Base-by-base conservation (phyloP, 768 basidiomycete species). In the Hypholoma sublateritium region DNA sequence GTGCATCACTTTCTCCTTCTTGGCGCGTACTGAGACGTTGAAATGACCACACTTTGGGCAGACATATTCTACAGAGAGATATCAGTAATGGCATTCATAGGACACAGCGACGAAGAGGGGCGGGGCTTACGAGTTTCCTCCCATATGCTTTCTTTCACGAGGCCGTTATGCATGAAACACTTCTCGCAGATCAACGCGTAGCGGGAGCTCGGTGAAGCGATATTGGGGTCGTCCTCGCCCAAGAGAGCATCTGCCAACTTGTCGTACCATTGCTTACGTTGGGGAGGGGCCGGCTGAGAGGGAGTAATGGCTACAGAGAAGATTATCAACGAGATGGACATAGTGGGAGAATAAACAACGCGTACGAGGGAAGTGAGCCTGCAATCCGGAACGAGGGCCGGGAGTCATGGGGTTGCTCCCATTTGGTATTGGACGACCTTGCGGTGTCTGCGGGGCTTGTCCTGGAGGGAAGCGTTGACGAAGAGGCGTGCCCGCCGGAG, bases 181-280 rank as follows among this genome's bases (percentile, higher is more conserved):
- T 84, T 86, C 62, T 87, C 85, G 71, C 94, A 96, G 46, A 96
- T 95, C 48, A 95, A 80, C 2, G 94, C 94, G 63, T 92, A 96
- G 55, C 81, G 80, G 34, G 66, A 83, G 68, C 69, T 77, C 64
- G 65, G 81, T 59, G 81, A 74, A 25, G 72, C 74, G 21, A 70
- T 60, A 4, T 59, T 59, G 32, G 69, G 65, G 54, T 89, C 88
- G 47, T 90, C 89, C 50, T 92, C 91, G 16, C 93, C 93, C 2
- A 95, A 78, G 43, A 96, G 76, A 3, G 88, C 88, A 68, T 95
- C 94, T 0, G 93, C 94, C 22, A 95, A 68, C 63, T 89, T 90
- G 74, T 95, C 94, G 65, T 87, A 91, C 89, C 92, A 91, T 42
- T 84, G 86, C 61, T 90, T 90, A 47, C 80, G 85, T 13, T 84